Conservation (phyloP, 2,329 filamentous ascomycete species). For the Alternaria sp. region DNA sequence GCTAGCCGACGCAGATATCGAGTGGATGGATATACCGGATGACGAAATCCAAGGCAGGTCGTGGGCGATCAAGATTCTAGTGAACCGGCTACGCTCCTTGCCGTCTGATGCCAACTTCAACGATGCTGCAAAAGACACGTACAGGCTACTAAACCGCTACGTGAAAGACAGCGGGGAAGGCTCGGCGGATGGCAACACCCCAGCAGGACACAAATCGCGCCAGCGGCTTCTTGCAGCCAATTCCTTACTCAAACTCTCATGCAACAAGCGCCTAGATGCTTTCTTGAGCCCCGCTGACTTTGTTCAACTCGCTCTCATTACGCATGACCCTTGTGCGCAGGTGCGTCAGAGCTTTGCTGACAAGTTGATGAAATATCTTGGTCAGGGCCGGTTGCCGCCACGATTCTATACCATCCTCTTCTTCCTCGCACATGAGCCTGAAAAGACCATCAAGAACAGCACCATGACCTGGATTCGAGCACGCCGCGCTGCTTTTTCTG, state of each 20-base stretch:
- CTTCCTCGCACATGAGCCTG: slow-evolving; percentile 88
- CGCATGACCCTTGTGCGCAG: slow-evolving; percentile 75
- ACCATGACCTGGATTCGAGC: slow-evolving; percentile 90
- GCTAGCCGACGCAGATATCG: slow-evolving; percentile 59
- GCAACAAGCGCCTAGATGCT: slow-evolving; percentile 75
- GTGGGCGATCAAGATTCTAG: slow-evolving; percentile 81
- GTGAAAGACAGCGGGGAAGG: slow-evolving; percentile 80
- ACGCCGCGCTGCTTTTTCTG: slow-evolving; percentile 70
- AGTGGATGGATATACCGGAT: slow-evolving; percentile 66
- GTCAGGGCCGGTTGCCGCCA: slow-evolving; percentile 69
- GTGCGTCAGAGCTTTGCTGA: slow-evolving; percentile 81
- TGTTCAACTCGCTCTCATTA: slow-evolving; percentile 78
- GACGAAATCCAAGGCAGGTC: slow-evolving; percentile 84
- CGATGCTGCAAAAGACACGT: slow-evolving; percentile 68
- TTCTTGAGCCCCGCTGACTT: slow-evolving; percentile 76
- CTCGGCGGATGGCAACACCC: slow-evolving; percentile 73
- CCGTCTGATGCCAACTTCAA: slow-evolving; percentile 52
- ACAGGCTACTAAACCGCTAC: slow-evolving; percentile 78
- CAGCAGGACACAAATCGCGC: slow-evolving; percentile 77
- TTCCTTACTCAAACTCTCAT: slow-evolving; percentile 81
- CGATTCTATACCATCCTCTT: slow-evolving; percentile 92
- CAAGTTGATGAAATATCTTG: slow-evolving; percentile 89
- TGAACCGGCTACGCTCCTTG: slow-evolving; percentile 78
- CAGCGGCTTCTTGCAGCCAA: slow-evolving; percentile 83
- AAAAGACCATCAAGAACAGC: slow-evolving; percentile 71